These are phyloP conservation scores for Xylaria sp. DNA, from an alignment of 2,329 filamentous ascomycete genomes.

Conservation along the genomic window DNA sequence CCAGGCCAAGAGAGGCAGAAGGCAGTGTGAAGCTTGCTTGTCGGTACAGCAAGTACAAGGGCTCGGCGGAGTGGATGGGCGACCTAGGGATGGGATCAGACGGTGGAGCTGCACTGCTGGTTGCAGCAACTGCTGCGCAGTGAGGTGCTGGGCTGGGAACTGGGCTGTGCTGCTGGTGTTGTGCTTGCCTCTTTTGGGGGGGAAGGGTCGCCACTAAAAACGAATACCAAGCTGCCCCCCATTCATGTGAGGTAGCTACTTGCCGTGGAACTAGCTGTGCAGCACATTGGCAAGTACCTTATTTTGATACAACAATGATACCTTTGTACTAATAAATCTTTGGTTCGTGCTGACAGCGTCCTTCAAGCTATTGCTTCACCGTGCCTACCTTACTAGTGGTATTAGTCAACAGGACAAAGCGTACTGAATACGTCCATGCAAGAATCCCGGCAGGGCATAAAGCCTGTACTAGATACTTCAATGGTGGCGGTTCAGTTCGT, in stretches of 20 bases:
- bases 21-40: slow-evolving; percentile 34
- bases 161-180: neutral
- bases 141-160: neutral
- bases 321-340: too few relatives aligned
- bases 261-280: neutral
- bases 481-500: slow-evolving; percentile 16
- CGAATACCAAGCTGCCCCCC: neutral
- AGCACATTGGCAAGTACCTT: slow-evolving; percentile 6
- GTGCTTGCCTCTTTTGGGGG: neutral
- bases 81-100: slow-evolving; percentile 12
- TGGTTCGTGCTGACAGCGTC: slow-evolving; percentile 10
- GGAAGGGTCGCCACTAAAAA: slow-evolving; percentile 4
- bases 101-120: neutral
- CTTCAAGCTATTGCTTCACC: neutral
- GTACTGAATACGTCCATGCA: neutral
- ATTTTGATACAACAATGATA: neutral
- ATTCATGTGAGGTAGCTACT: neutral
- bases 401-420: neutral
- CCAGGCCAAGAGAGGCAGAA: slow-evolving; percentile 25
- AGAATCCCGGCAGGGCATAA: neutral
- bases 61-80: slow-evolving; percentile 3
- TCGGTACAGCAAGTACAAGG: slow-evolving; percentile 7
- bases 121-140: neutral
- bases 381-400: too few relatives aligned
- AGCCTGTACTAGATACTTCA: slow-evolving; percentile 8